Evolutionary conservation across 192 early-diverging fungal species (phyloP).

Genomic region (Chytriomyces sp.): DNA sequence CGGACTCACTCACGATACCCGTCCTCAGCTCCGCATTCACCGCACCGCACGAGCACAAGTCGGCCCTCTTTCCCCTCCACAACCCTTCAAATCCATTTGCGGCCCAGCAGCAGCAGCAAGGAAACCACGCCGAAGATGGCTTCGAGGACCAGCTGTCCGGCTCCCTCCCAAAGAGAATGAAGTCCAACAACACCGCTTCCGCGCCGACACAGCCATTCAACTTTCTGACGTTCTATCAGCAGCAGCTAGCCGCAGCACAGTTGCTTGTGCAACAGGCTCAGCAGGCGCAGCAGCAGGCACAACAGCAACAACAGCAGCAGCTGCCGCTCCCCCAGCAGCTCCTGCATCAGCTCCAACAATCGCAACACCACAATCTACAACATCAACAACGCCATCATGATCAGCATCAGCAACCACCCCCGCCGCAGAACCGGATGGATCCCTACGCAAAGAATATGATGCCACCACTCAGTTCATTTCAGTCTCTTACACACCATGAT

Average conservation of each 20-base stretch:
- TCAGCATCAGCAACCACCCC: not conserved
- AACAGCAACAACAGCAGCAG: not conserved
- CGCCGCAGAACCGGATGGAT: not conserved
- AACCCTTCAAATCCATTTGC: too few species aligned
- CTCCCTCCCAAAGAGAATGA: slow-evolving; percentile 6
- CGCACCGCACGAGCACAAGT: not conserved
- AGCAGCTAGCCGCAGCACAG: not conserved
- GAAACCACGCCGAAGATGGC: not conserved
- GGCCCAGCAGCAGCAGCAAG: slow-evolving; percentile 10
- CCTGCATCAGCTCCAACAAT: not conserved
- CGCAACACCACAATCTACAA: not conserved
- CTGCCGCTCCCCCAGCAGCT: not conserved
- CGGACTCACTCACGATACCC: not conserved
- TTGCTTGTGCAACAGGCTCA: not conserved
- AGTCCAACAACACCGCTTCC: not conserved
- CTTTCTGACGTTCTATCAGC: not conserved
- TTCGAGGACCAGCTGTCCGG: not conserved
- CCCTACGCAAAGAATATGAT: not conserved
- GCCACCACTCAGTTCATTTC: not conserved
- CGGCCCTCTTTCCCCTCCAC: not conserved
- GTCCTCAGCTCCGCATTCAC: not conserved
- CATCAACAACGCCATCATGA: not conserved
- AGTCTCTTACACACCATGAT: not conserved
- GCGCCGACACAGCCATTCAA: not conserved
- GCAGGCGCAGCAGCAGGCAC: not conserved